Conservation (phyloP, 164 flowering plant species). For the Umbilicus rupestris region DNA sequence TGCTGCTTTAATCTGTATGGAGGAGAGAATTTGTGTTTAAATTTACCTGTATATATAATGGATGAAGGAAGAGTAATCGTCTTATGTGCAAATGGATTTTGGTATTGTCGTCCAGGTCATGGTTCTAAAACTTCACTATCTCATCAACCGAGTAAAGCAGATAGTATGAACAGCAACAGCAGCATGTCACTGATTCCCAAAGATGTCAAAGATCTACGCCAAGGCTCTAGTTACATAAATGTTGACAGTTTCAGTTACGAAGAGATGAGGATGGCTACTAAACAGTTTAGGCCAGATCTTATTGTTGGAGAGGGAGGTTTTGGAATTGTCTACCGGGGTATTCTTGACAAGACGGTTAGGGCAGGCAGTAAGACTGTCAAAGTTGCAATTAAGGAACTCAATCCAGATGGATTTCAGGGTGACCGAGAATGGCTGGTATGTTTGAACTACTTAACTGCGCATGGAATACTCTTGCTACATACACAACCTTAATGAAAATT, state of each 20-base stretch:
- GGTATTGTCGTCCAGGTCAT: not conserved
- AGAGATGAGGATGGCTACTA: conserved; percentile 78
- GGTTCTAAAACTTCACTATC: not conserved
- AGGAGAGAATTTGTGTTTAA: no score
- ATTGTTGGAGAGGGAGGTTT: conserved; percentile 95
- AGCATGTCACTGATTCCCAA: conserved; percentile 27
- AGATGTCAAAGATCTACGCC: conserved; percentile 65
- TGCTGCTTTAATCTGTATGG: no score
- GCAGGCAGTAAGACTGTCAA: conserved; percentile 48
- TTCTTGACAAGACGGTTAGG: conserved; percentile 63
- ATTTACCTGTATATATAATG: no score
- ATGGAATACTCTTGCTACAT: no score
- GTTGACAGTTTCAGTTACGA: conserved; percentile 71
- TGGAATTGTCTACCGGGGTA: conserved; percentile 88
- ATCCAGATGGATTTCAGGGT: conserved; percentile 79
- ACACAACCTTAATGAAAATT: not conserved
- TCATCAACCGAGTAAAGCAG: conserved; percentile 9
- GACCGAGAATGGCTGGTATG: conserved; percentile 96
- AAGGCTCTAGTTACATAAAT: conserved; percentile 45
- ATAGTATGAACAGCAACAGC: conserved; percentile 12
- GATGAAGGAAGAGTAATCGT: no score
- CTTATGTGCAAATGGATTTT: not conserved
- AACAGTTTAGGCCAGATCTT: conserved; percentile 69
- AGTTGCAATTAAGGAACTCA: conserved; percentile 88
- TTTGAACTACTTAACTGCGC: not conserved